Base-by-base conservation (phyloP, 768 basidiomycete species). In the Kwoniella botswanensis region DNA sequence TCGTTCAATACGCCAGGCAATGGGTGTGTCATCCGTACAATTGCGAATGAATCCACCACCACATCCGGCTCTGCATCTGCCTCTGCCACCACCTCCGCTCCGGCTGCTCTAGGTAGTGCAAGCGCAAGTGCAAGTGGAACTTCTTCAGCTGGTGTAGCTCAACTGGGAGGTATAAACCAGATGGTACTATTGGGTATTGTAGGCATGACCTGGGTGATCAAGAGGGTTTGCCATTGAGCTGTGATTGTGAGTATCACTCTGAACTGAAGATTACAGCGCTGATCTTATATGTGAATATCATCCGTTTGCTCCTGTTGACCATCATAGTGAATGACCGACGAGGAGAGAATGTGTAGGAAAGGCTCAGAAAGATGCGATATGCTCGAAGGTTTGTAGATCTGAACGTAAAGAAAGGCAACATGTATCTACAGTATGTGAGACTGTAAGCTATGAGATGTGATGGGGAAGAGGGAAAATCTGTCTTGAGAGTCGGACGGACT, bases 21-120 rank as follows among this genome's bases (percentile, higher is more conserved):
- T 35, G 65, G 65, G 21, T 67, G 65, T 46, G 6, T 67, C 17
- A 21, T 66, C 22, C 4, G 56, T 13, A 21, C 15, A 3, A 24
- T 2, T 43, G 50, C 22, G 4, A 18, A 56, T 13, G 43, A 24
- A 1, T 2, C 54, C 3, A n/a, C 57, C 1, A 50, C 42, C 11
- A 17, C 24, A 43, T 15, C 41, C 46, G 18, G 46, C 46, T 50
- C 46, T 13, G 18, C 18, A 18, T 13, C 13, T 50, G 44, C 13
- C 2, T 21, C 29, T 9, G 41, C 62, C 7, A 52, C 46, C 2
- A 52, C 9, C 21, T 46, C 43, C 1, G 55, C 43, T 55, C 26
- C 65, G 10, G 21, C 54, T 15, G 13, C 65, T 58, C 9, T 5
- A 21, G 42, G 60, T n/a, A 43, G 21, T 15, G 35, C 35, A 35